These are phyloP conservation scores for Oryza rufipogon DNA, from an alignment of 176 grass and related monocot species.

Conservation along the genomic window DNA sequence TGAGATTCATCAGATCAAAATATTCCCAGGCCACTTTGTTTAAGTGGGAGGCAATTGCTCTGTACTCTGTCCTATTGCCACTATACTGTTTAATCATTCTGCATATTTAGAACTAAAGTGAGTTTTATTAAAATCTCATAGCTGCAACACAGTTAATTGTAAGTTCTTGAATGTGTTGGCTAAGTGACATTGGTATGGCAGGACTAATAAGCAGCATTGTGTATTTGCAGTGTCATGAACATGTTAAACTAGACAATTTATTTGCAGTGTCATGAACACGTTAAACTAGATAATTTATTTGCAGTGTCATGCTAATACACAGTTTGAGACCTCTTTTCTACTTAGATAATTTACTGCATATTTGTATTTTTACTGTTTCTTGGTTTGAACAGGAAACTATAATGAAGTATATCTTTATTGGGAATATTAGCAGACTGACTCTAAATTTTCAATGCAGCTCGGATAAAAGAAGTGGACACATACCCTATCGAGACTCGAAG, in stretches of 20 bases:
- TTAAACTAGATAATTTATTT: background rate
- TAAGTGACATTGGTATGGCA: constrained; percentile 39
- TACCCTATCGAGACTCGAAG: constrained; percentile 95
- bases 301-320: too few relatives aligned
- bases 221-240: constrained; percentile 10
- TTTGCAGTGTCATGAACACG: constrained; percentile 10
- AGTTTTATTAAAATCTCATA: constrained; percentile 9
- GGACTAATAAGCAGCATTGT: background rate
- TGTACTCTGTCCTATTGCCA: background rate
- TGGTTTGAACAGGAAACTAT: constrained; percentile 13
- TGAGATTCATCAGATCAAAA: constrained; percentile 10
- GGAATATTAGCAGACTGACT: constrained; percentile 18
- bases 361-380: background rate
- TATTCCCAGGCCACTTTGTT: background rate
- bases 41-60: background rate
- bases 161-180: constrained; percentile 1
- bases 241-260: constrained; percentile 3
- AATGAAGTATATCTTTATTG: constrained; percentile 10
- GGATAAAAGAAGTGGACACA: constrained; percentile 78
- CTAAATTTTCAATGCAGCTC: constrained; percentile 60
- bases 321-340: too few relatives aligned
- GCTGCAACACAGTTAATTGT: background rate
- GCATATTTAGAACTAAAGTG: background rate
- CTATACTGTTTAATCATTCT: background rate
- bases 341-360: too few relatives aligned